Base-by-base conservation (phyloP, 306 rosid species). In the Luffa acutangula region DNA sequence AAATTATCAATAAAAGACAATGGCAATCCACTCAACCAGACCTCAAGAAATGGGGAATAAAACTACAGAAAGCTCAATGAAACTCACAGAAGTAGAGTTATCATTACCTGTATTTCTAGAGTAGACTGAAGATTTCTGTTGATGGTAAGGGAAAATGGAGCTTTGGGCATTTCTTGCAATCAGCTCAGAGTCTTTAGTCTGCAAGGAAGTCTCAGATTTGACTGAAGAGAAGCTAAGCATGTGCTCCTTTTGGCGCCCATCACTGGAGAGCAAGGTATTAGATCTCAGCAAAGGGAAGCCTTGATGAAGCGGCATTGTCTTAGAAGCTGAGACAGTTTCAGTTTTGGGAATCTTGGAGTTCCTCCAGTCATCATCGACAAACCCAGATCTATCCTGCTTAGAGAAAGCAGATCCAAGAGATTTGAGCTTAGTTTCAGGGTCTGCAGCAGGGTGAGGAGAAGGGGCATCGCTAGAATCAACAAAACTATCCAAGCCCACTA, bases 221-320 rank as follows among this genome's bases (percentile, higher is more conserved):
- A 25, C 43, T 37, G 86, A 74, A 74, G 91, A 82, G 85, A 88
- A 88, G 86, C 89, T 86, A n/a, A 86, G 89, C 91, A 84, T 84
- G 39, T 82, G 91, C 79, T 82, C 91, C 69, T 82, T 84, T 42
- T 75, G 85, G 20, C 81, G 76, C 13, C 80, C 85, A 54, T 54
- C 78, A 43, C 48, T 41, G 3, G 58, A 56, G 21, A 78, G 62
- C 21, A 73, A 21, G 76, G 80, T 15, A 79, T 58, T 82, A 81
- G 91, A 88, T 88, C 91, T 82, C 81, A 83, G 56, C 64, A 83
- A 73, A 48, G 90, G 82, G 58, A 78, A 69, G 25, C 80, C 84
- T 20, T 82, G 85, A 70, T 80, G 80, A n/a, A 87, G 81, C 46
- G 85, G 72, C 87, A 85, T 87, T 83, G 88, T 70, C 71, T 77